Percentiles rank a stretch among this genome's conserved stretches.
Conservation (phyloP, 768 basidiomycete species). For the Suillus variegatus region DNA sequence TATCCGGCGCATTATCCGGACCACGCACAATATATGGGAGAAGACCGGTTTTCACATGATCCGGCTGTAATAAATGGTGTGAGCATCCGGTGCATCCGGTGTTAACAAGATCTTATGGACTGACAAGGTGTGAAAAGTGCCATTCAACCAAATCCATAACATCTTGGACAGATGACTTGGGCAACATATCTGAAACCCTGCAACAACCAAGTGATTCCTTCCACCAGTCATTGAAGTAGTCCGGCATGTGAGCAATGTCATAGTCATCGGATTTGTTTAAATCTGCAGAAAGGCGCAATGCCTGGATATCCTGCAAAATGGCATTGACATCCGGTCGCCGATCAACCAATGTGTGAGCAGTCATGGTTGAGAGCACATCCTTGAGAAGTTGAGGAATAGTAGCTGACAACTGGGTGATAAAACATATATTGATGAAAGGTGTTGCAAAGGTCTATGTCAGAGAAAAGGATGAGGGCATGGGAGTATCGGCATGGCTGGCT, state of each 20-base stretch:
- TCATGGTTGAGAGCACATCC: background rate
- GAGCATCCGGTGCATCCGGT: background rate
- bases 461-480: background rate
- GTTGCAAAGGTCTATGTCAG: background rate
- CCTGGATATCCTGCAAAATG: background rate
- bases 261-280: background rate
- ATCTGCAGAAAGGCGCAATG: background rate
- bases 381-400: background rate
- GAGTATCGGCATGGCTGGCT: background rate
- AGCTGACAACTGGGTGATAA: background rate
- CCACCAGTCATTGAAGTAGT: constrained; percentile 4
- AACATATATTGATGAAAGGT: background rate
- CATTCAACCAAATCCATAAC: background rate
- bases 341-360: background rate
- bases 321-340: background rate
- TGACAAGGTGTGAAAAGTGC: background rate
- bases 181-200: background rate
- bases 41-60: background rate
- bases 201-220: background rate
- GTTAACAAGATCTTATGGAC: background rate
- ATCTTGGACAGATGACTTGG: constrained; percentile 1
- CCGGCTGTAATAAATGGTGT: background rate
- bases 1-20: background rate
- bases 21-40: background rate
- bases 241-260: background rate